These are phyloP conservation scores for Pythium scleroteichum DNA, from an alignment of 352 stramenopile species.

Conservation along the genomic window DNA sequence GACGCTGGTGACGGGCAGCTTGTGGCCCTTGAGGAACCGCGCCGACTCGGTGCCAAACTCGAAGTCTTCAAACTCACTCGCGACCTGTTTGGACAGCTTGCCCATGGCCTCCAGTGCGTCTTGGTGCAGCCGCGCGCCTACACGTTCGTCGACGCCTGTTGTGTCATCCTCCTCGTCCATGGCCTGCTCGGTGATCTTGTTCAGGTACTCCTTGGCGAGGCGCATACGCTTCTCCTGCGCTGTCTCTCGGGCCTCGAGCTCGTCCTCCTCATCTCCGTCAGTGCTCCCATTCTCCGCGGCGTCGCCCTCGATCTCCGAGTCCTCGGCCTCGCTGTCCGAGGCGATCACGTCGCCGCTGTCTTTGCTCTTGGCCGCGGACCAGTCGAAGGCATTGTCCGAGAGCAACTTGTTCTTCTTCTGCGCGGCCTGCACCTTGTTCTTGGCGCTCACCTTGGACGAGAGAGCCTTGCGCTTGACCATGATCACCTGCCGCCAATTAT, in stretches of 20 bases:
- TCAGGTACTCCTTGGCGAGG: constrained; percentile 88
- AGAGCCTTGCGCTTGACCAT: constrained; percentile 62
- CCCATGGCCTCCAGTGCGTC: constrained; percentile 85
- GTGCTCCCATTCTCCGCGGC: constrained; percentile 35
- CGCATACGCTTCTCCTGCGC: constrained; percentile 88
- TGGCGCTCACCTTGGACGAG: constrained; percentile 26
- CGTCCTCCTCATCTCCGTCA: constrained; percentile 43
- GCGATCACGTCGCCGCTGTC: constrained; percentile 55
- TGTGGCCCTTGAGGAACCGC: constrained; percentile 75
- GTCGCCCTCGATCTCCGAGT: constrained; percentile 27
- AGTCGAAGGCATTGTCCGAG: constrained; percentile 81
- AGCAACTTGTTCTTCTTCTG: constrained; percentile 66
- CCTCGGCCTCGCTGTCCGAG: constrained; percentile 70
- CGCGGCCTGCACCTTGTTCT: constrained; percentile 31
- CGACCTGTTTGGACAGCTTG: constrained; percentile 88
- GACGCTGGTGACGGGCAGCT: constrained; percentile 86
- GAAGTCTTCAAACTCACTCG: constrained; percentile 70
- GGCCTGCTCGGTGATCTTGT: constrained; percentile 81
- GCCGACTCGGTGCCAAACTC: constrained; percentile 82
- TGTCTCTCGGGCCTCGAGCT: constrained; percentile 73
- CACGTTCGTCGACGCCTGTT: constrained; percentile 61
- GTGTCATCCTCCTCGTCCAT: constrained; percentile 45
- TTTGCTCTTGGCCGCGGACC: constrained; percentile 38
- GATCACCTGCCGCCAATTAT: background rate
- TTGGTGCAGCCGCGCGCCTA: constrained; percentile 79